Evolutionary conservation across 345 rosid species (phyloP).

Genomic region (Bretschneidera sinensis): DNA sequence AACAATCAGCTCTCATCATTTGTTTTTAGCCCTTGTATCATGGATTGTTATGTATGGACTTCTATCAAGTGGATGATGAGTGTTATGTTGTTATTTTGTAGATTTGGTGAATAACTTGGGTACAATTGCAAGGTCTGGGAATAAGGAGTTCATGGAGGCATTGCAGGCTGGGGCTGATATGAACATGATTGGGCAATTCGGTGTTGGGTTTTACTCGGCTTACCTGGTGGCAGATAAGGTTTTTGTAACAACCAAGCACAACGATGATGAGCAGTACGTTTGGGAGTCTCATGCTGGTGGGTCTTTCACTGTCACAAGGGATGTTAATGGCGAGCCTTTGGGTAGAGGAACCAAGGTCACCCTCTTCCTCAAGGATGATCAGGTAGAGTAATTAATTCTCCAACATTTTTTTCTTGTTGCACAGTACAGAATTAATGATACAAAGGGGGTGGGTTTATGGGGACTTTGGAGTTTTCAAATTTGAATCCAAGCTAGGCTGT

Average conservation of each 20-base stretch:
- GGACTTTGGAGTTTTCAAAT: no score
- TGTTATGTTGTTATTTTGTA: no score
- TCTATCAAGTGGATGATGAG: no score
- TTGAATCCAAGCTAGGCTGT: no score
- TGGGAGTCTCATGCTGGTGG: constrained; percentile 64
- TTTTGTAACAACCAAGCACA: constrained; percentile 46
- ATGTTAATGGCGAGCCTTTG: constrained; percentile 41
- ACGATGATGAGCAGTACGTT: constrained; percentile 50
- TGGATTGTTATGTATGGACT: no score
- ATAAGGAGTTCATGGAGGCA: constrained; percentile 58
- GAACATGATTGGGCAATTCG: constrained; percentile 59
- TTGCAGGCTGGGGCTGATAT: constrained; percentile 56
- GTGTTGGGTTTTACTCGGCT: constrained; percentile 55
- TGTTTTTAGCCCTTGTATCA: no score
- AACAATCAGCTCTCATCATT: no score
- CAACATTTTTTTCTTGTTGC: no score
- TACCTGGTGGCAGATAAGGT: constrained; percentile 53
- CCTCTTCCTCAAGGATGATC: constrained; percentile 49
- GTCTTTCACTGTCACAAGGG: constrained; percentile 45
- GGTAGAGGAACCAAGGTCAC: constrained; percentile 54
- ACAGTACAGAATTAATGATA: no score
- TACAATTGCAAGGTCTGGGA: constrained; percentile 55
- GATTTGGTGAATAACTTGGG: constrained; percentile 60
- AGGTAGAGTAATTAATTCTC: constrained; percentile 12
- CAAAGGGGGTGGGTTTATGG: no score